Evolutionary conservation across 805 yeast species (phyloP).

Genomic region (Komagataella kurtzmanii): DNA sequence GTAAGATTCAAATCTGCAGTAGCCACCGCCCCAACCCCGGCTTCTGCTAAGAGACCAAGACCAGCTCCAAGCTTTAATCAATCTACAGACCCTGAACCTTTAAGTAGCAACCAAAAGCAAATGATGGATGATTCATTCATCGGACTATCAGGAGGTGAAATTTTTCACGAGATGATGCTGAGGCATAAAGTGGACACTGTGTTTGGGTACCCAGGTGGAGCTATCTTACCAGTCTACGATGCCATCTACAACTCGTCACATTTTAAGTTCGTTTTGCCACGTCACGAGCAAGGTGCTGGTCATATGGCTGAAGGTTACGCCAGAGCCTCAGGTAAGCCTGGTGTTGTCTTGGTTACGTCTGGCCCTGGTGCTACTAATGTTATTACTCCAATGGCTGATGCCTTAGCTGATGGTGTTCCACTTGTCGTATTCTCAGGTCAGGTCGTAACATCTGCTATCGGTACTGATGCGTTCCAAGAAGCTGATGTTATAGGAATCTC

Average conservation of each 20-base stretch:
- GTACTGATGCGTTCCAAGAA: constrained; percentile 98
- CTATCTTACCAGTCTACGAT: constrained; percentile 93
- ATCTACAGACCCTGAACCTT: constrained; percentile 9
- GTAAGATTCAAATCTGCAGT: background rate
- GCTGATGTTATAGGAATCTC: constrained; percentile 97
- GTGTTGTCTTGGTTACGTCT: constrained; percentile 95
- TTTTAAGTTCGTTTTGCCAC: constrained; percentile 83
- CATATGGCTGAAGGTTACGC: constrained; percentile 99
- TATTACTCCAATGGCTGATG: constrained; percentile 97
- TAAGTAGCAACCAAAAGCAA: constrained; percentile 6
- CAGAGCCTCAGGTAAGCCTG: constrained; percentile 88
- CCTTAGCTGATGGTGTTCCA: constrained; percentile 94
- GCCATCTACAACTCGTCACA: constrained; percentile 87
- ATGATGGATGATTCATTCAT: constrained; percentile 76
- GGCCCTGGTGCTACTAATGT: constrained; percentile 99
- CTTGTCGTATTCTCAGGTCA: constrained; percentile 95
- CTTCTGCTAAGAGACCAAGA: constrained; percentile 13
- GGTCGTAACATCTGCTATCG: constrained; percentile 90
- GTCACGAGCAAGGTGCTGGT: constrained; percentile 99
- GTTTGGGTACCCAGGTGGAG: constrained; percentile 98
- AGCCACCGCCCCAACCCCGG: constrained; percentile 4
- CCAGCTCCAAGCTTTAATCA: constrained; percentile 42
- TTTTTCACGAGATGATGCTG: constrained; percentile 97
- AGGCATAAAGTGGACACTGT: constrained; percentile 92
- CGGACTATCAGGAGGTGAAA: constrained; percentile 96